A percentile compares a stretch with the other conserved stretches of the same genome.
Evolutionary conservation across 306 rosid genomes (phyloP).

Genomic region (Quercus glauca): DNA sequence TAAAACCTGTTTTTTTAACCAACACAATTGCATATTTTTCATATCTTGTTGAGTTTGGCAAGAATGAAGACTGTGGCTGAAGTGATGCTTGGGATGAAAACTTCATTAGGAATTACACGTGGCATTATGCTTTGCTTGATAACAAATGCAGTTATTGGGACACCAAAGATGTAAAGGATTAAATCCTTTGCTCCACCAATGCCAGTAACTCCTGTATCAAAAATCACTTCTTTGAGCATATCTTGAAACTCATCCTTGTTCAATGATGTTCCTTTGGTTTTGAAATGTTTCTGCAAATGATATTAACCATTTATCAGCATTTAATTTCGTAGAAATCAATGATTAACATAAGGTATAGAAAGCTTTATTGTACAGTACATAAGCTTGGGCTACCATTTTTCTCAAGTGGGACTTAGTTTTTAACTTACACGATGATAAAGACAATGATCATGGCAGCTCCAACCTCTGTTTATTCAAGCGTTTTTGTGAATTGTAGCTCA

Average conservation of each 20-base stretch:
- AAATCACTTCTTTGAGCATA: slow-evolving; percentile 27
- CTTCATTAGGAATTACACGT: slow-evolving; percentile 28
- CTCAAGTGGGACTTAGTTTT: not conserved
- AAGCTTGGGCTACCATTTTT: not conserved
- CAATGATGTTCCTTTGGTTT: not conserved
- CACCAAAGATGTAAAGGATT: slow-evolving; percentile 52
- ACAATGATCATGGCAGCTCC: not conserved
- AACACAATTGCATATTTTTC: not conserved
- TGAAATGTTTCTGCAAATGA: slow-evolving; percentile 19
- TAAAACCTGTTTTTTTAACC: too few species aligned
- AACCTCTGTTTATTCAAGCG: not conserved
- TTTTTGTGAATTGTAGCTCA: not conserved
- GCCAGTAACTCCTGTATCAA: slow-evolving; percentile 35
- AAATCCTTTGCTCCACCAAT: slow-evolving; percentile 39
- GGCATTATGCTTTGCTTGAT: slow-evolving; percentile 48
- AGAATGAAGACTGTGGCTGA: slow-evolving; percentile 53
- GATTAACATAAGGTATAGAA: too few species aligned
- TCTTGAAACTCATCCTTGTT: slow-evolving; percentile 30
- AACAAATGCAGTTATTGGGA: slow-evolving; percentile 47
- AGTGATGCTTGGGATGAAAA: slow-evolving; percentile 58
- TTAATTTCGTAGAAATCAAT: not conserved
- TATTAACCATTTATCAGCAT: not conserved
- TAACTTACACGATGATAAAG: not conserved
- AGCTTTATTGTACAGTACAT: too few species aligned
- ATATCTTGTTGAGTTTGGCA: slow-evolving; percentile 60